Base-by-base conservation (phyloP, 2,329 filamentous ascomycete species). In the Ceratocystis huliohia region DNA sequence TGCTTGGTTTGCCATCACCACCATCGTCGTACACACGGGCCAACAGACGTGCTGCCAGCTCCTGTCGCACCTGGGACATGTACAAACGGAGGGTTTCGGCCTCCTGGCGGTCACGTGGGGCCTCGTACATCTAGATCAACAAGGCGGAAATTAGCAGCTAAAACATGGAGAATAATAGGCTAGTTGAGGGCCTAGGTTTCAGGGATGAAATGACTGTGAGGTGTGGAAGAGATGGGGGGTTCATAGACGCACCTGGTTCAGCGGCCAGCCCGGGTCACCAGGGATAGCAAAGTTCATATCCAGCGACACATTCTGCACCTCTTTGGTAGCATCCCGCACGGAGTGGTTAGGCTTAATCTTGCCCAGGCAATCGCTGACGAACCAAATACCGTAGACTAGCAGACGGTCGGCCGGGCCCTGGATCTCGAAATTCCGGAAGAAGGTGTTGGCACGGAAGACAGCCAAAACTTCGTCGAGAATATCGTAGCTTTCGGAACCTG, bases 391-490 rank as follows among this genome's bases (percentile, higher is more conserved):
- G 79, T 99, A 99, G 73, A 97, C 92, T 71, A 99, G 82, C 73
- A 97, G 85, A 50, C 94, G 84, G 78, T 99, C 94, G 67, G 94
- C 93, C 30, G 91, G 89, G 15, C 94, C 94, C 78, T 96, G 93
- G 80, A 97, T 96, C 81, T 97, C 94, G 73, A 99, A 99, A 82
- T 97, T 99, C 73, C 94, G 89, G 83, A 97, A 99, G 78, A 99
- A 93, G 68, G 93, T 96, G 81, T 99, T 97, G 73, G 94, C 93
- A 70, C 94, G 90, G 83, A 97, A 99, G 63, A 97, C 84, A 13
- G 87, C 83, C 66, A 99, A 83, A 64, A 95, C 86, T 80, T 99
- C 94, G 78, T 99, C 94, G 66, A 97, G 84, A 69, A 94, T 89
- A 79, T 99, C 94, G 81, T 97, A 97, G 73, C 88, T 92, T 76